Evolutionary conservation across 2,329 filamentous ascomycete species (phyloP).

Genomic region (Sporothrix luriei): DNA sequence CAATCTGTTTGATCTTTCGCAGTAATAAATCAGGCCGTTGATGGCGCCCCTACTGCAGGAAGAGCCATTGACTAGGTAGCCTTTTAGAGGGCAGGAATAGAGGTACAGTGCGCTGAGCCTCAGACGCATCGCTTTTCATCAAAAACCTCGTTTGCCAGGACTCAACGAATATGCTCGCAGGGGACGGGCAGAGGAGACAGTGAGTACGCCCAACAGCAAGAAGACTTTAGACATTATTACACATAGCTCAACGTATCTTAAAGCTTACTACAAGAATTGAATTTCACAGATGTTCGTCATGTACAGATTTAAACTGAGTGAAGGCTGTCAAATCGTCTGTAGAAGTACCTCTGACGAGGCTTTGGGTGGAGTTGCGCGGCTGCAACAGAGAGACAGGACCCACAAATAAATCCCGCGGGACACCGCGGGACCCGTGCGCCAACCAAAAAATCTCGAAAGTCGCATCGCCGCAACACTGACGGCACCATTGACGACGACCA

Average conservation of each 20-base stretch:
- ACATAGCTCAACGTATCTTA: too few relatives aligned
- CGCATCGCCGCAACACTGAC: slow-evolving; percentile 4
- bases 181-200: too few relatives aligned
- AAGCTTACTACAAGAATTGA: too few relatives aligned
- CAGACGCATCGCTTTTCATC: too few relatives aligned
- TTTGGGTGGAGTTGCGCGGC: slow-evolving; percentile 25
- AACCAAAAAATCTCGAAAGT: slow-evolving; percentile 10
- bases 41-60: not conserved
- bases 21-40: not conserved
- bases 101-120: too few relatives aligned
- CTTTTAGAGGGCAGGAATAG: too few relatives aligned
- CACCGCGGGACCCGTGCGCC: not conserved
- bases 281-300: not conserved
- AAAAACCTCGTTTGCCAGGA: too few relatives aligned
- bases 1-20: not conserved
- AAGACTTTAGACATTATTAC: too few relatives aligned
- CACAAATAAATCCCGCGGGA: slow-evolving; percentile 24
- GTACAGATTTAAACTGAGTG: too few relatives aligned
- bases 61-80: not conserved
- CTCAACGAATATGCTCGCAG: too few relatives aligned
- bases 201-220: too few relatives aligned
- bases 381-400: not conserved
- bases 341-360: not conserved
- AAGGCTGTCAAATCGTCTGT: too few relatives aligned
- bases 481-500: not conserved